Conservation (phyloP, 345 rosid species). For the Corymbia maculata region DNA sequence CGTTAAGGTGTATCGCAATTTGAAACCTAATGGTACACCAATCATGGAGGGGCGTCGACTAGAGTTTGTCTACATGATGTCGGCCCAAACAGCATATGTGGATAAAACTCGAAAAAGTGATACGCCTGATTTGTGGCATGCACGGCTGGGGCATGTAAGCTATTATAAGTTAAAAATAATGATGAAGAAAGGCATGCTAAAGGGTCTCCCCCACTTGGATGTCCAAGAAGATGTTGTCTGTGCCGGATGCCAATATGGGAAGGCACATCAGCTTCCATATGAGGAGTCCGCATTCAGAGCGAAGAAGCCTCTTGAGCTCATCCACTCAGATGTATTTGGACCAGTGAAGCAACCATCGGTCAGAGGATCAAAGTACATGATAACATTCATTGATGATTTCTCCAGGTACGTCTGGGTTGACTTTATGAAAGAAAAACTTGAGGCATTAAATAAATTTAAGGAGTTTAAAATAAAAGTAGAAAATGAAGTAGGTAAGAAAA, state of each 20-base stretch:
- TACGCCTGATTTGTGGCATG: not conserved
- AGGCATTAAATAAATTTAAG: not conserved
- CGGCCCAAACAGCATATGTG: not conserved
- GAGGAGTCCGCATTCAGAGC: not conserved
- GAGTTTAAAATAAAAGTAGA: not conserved
- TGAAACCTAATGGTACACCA: not conserved
- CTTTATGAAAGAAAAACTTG: not conserved
- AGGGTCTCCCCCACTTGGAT: not conserved
- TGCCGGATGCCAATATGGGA: not conserved
- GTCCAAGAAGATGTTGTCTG: not conserved
- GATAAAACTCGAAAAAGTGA: not conserved
- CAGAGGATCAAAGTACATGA: not conserved
- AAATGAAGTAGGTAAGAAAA: not conserved
- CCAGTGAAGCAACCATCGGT: not conserved
- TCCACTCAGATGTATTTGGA: slow-evolving; percentile 8
- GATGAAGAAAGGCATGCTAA: not conserved
- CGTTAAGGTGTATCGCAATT: too few species aligned
- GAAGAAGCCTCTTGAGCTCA: not conserved
- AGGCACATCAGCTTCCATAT: not conserved
- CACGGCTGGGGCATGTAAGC: not conserved
- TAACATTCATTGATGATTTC: slow-evolving; percentile 4
- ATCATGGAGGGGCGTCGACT: not conserved
- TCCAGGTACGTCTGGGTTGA: not conserved
- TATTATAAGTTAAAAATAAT: not conserved
- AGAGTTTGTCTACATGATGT: not conserved